Percentiles rank a stretch among this genome's conserved stretches.
These are phyloP conservation scores for Tolypocladium inflatum DNA, from an alignment of 2,329 filamentous ascomycete species.

Conservation along the genomic window DNA sequence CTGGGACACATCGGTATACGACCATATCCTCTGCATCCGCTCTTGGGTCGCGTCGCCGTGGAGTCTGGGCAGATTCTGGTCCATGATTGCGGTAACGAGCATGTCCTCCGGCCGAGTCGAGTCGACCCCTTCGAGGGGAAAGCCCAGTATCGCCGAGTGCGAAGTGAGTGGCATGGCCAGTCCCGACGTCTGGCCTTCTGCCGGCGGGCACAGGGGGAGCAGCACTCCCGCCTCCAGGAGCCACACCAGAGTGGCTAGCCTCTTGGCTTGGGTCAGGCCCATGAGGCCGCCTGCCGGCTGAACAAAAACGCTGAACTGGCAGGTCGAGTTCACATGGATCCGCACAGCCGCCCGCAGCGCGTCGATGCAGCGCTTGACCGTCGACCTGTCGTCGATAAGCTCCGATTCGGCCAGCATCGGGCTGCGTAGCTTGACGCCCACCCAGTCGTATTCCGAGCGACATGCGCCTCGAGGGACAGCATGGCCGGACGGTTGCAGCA, in stretches of 20 bases:
- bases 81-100: background rate
- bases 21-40: slow-evolving; percentile 4
- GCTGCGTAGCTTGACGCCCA: slow-evolving; percentile 15
- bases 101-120: background rate
- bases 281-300: background rate
- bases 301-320: slow-evolving; percentile 8
- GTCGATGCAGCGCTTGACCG: background rate
- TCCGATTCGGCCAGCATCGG: slow-evolving; percentile 4
- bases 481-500: slow-evolving; percentile 6
- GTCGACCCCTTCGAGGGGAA: background rate
- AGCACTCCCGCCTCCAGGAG: slow-evolving; percentile 6
- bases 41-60: background rate
- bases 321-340: slow-evolving; percentile 15
- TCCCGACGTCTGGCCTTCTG: background rate
- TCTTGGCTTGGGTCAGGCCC: slow-evolving; percentile 3
- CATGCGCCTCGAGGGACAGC: slow-evolving; percentile 4
- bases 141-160: background rate
- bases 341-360: slow-evolving; percentile 7
- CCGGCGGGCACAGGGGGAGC: background rate
- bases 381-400: background rate
- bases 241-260: slow-evolving; percentile 7
- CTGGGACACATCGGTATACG: background rate
- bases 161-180: background rate
- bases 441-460: slow-evolving; percentile 14
- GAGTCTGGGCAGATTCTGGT: slow-evolving; percentile 3